Base-by-base conservation (phyloP, 2,329 filamentous ascomycete genomes). In the Penicillium sp. region DNA sequence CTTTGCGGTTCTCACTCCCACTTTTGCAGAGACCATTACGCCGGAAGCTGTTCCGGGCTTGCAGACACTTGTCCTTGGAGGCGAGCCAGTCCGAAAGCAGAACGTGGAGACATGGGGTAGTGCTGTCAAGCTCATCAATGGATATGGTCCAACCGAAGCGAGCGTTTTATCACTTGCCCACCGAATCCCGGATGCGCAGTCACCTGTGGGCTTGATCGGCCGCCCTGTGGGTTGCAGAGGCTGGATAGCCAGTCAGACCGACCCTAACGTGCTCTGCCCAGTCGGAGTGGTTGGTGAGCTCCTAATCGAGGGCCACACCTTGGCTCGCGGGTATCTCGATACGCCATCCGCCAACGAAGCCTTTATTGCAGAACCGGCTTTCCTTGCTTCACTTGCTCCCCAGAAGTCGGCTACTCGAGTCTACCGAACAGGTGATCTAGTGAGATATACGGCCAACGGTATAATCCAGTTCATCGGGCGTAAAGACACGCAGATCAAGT, bases 221-320 rank as follows among this genome's bases (percentile, higher is more conserved):
- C 4, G 12, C 13, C 26, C 40, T n/a, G n/a, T 51, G 12, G 43
- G 42, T n/a, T 28, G 28, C 28, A 39, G 42, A 3, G 33, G 43
- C 11, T 47, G 36, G 36, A 47, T 45, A 12, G 50, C 47, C 18
- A 48, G 51, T 48, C 34, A 36, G 37, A 35, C 26, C 25, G 28
- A 43, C 26, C n/a, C 9, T 34, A 26, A 43, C 7, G 12, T 11
- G 4, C 40, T 43, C n/a, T 26, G 29, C 1, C 40, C 40, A 12
- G 28, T 43, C 11, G 40, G 40, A 32, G 11, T 13, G 9, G 13
- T 11, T 8, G 40, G 40, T n/a, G 45, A 47, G 34, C 39, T 47
- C 4, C n/a, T 47, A 4, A 43, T 47, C 6, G 45, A 47, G 32
- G 39, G 45, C 6, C 45, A 39, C 32, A 43, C 43, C 25, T 26